A percentile compares a stretch with the other conserved stretches of the same genome.
Evolutionary conservation across 495 filamentous ascomycete species (phyloP).

Genomic region (Penicillium waksmanii): DNA sequence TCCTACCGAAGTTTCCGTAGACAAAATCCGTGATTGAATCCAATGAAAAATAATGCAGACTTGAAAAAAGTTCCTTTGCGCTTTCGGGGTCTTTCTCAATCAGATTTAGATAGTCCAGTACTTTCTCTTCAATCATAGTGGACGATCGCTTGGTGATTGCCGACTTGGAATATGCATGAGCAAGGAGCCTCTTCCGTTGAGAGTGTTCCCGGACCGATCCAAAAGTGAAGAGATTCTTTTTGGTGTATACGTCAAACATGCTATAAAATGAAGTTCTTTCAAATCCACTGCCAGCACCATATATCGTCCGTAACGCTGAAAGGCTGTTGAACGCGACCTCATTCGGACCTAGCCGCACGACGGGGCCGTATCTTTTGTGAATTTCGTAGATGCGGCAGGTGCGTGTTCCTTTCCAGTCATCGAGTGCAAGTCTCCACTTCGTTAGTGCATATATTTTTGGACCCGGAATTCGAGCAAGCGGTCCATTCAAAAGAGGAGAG

Average conservation of each 20-base stretch:
- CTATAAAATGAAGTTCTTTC: conserved; percentile 42
- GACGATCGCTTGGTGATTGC: conserved; percentile 22
- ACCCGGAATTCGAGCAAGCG: conserved; percentile 27
- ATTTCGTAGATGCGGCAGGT: conserved; percentile 33
- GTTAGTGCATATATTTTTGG: conserved; percentile 32
- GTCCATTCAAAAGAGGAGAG: not conserved
- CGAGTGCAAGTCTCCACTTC: conserved; percentile 28
- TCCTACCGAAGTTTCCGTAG: conserved; percentile 19
- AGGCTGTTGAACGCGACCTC: conserved; percentile 40
- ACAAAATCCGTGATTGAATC: conserved; percentile 41
- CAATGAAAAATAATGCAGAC: conserved; percentile 46
- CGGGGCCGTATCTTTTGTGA: conserved; percentile 42
- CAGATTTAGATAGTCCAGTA: conserved; percentile 32
- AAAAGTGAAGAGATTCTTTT: conserved; percentile 43
- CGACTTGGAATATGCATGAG: conserved; percentile 43
- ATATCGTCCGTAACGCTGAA: conserved; percentile 36
- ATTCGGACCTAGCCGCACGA: conserved; percentile 46
- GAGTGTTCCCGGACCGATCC: conserved; percentile 30
- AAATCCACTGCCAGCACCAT: conserved; percentile 46
- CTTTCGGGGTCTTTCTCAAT: conserved; percentile 23
- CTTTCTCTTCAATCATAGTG: conserved; percentile 34
- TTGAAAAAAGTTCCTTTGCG: conserved; percentile 35
- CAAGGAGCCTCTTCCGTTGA: conserved; percentile 44
- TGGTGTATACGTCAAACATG: conserved; percentile 47
- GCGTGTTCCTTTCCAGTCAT: conserved; percentile 38